phyloP scores from a whole-genome alignment of 1,284 basidiomycete genomes.

The Gymnopus androsaceus region DNA sequence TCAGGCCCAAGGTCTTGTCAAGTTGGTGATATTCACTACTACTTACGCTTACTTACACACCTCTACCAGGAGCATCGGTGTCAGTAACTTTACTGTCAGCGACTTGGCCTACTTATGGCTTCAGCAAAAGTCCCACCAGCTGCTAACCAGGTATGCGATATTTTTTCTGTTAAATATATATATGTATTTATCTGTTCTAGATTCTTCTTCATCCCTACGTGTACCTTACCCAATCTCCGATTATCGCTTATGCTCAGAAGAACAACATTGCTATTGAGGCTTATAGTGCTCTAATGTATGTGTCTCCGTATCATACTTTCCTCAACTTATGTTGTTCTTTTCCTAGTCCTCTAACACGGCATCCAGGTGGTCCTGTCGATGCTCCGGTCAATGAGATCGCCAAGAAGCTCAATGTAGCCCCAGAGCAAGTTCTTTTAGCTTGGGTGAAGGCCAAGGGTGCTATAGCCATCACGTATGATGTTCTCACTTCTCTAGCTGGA shows the following conservation, averaged over 20 bases:
- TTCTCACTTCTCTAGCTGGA: neutral
- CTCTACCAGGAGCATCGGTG: constrained; percentile 66
- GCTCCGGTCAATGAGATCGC: constrained; percentile 60
- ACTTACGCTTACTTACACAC: neutral
- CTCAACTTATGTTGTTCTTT: neutral
- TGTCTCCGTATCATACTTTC: neutral
- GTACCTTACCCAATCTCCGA: constrained; percentile 52
- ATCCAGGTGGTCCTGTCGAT: constrained; percentile 69
- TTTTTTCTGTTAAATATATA: neutral
- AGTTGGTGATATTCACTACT: constrained; percentile 36
- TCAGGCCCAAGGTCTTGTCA: constrained; percentile 57
- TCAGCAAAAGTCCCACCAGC: constrained; percentile 62
- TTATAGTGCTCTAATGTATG: constrained; percentile 65
- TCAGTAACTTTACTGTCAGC: constrained; percentile 66
- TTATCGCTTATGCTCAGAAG: constrained; percentile 57
- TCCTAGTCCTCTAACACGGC: constrained; percentile 55
- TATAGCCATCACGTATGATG: constrained; percentile 59
- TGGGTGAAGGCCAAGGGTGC: constrained; percentile 70
- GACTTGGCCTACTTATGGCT: constrained; percentile 57
- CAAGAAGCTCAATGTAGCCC: constrained; percentile 52
- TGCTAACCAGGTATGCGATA: constrained; percentile 62
- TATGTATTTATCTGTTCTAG: constrained; percentile 29
- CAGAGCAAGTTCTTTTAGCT: constrained; percentile 69
- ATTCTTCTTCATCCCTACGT: constrained; percentile 74
- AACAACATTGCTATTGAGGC: constrained; percentile 70